Conservation (phyloP, 495 filamentous ascomycete genomes). For the Penicillium daleae region DNA sequence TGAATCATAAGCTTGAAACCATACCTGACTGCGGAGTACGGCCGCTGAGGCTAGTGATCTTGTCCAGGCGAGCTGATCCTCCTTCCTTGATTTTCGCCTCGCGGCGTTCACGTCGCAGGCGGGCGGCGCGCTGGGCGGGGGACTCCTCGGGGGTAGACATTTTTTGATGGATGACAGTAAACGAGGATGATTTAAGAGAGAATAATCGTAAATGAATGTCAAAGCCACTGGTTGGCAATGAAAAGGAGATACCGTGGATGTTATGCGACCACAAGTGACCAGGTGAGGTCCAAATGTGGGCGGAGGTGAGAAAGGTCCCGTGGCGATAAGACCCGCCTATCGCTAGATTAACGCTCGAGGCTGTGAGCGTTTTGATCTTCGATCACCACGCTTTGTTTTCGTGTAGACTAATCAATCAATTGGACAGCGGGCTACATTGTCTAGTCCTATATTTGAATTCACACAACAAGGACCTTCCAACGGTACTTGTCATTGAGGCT, state of each 20-base stretch:
- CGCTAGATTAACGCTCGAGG: not conserved
- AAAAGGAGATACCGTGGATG: not conserved
- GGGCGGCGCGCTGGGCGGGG: slow-evolving; percentile 69
- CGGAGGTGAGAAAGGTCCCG: slow-evolving; percentile 15
- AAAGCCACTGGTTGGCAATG: not conserved
- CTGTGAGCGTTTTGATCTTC: too few relatives aligned
- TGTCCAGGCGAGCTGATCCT: slow-evolving; percentile 76
- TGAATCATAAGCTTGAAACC: slow-evolving; percentile 8
- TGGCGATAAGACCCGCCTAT: slow-evolving; percentile 18
- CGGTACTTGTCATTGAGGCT: not conserved
- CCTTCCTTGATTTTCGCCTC: slow-evolving; percentile 89
- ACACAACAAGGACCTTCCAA: too few relatives aligned
- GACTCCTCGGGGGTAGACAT: slow-evolving; percentile 56
- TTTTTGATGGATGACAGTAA: not conserved
- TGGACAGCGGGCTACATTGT: too few relatives aligned
- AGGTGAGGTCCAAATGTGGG: slow-evolving; percentile 8
- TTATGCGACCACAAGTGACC: slow-evolving; percentile 1
- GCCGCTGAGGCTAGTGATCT: slow-evolving; percentile 79
- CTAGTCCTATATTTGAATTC: too few relatives aligned
- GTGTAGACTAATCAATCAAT: too few relatives aligned
- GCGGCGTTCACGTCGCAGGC: slow-evolving; percentile 84
- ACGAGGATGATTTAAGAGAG: not conserved
- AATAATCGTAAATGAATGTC: not conserved
- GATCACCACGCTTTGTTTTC: too few relatives aligned
- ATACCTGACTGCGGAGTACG: slow-evolving; percentile 55